Conservation (phyloP, 352 stramenopile species). For the Pythium utonaiense region DNA sequence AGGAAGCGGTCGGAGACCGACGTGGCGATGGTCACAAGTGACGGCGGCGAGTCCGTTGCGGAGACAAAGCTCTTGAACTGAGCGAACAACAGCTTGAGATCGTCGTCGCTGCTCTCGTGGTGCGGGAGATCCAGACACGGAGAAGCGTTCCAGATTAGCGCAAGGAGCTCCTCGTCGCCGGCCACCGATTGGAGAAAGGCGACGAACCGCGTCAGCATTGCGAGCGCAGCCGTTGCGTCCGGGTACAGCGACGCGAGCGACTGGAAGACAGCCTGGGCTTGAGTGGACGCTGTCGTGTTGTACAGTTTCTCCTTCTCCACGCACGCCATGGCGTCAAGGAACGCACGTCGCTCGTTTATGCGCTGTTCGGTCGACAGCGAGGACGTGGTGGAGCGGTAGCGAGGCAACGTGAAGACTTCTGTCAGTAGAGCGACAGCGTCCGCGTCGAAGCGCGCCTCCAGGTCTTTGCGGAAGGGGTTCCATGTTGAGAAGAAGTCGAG, state of each 20-base stretch:
- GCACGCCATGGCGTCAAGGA: slow-evolving; percentile 33
- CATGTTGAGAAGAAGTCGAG: slow-evolving; percentile 90
- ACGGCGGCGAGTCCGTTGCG: slow-evolving; percentile 27
- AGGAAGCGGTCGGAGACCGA: slow-evolving; percentile 74
- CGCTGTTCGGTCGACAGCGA: slow-evolving; percentile 18
- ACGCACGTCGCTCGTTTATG: slow-evolving; percentile 26
- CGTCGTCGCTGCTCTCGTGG: slow-evolving; percentile 48
- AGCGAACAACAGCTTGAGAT: slow-evolving; percentile 46
- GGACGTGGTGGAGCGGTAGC: slow-evolving; percentile 31
- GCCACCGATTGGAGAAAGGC: neutral
- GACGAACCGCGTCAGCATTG: neutral
- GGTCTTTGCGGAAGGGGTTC: slow-evolving; percentile 77
- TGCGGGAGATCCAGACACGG: slow-evolving; percentile 68
- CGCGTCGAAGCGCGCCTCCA: slow-evolving; percentile 25
- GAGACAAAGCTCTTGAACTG: slow-evolving; percentile 36
- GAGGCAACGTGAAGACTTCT: slow-evolving; percentile 37
- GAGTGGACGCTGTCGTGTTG: neutral
- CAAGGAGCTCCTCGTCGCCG: slow-evolving; percentile 21
- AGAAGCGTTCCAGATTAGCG: slow-evolving; percentile 43
- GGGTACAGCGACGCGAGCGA: slow-evolving; percentile 32
- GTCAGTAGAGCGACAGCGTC: slow-evolving; percentile 18
- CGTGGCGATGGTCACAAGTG: slow-evolving; percentile 80
- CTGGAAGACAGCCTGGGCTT: slow-evolving; percentile 1
- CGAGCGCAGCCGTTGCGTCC: neutral
- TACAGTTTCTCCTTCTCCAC: slow-evolving; percentile 24